These are phyloP conservation scores for Haematococcus lacustris DNA, from an alignment of 139 green algal species.

Conservation along the genomic window DNA sequence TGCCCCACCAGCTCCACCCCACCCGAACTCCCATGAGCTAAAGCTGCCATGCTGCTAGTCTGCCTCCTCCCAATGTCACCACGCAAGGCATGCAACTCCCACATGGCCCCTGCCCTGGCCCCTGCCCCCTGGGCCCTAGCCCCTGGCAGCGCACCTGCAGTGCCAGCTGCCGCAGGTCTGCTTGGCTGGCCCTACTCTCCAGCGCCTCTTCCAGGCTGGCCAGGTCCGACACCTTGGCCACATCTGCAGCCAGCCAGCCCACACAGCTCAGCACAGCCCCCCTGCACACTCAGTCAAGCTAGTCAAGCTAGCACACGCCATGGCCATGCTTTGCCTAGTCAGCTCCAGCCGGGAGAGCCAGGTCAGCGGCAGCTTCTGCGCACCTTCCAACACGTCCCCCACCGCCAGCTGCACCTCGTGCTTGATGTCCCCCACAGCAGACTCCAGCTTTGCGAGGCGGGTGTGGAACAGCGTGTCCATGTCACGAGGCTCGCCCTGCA, in stretches of 20 bases:
- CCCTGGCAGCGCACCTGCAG: no score
- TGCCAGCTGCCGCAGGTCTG: constrained; percentile 24
- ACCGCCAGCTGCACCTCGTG: constrained; percentile 15
- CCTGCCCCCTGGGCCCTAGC: no score
- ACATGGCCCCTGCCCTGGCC: no score
- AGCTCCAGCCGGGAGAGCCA: background rate
- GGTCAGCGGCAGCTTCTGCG: no score
- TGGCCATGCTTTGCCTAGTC: background rate
- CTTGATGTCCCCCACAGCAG: constrained; percentile 9
- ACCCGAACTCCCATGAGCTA: no score
- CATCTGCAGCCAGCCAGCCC: constrained; percentile 8
- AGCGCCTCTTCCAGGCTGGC: constrained; percentile 14
- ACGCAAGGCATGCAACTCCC: no score
- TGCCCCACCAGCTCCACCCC: no score
- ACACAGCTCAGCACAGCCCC: background rate
- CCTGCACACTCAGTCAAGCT: background rate
- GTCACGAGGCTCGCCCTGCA: constrained; percentile 21
- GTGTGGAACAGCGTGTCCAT: constrained; percentile 41
- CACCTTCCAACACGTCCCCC: constrained; percentile 15
- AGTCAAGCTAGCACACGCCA: background rate
- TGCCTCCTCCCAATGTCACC: no score
- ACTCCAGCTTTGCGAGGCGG: constrained; percentile 24
- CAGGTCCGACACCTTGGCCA: constrained; percentile 23
- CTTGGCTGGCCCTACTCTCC: constrained; percentile 6
- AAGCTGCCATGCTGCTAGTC: no score